phyloP scores from a whole-genome alignment of 1,284 basidiomycete genomes.

The Cutaneotrichosporon cutaneum region DNA sequence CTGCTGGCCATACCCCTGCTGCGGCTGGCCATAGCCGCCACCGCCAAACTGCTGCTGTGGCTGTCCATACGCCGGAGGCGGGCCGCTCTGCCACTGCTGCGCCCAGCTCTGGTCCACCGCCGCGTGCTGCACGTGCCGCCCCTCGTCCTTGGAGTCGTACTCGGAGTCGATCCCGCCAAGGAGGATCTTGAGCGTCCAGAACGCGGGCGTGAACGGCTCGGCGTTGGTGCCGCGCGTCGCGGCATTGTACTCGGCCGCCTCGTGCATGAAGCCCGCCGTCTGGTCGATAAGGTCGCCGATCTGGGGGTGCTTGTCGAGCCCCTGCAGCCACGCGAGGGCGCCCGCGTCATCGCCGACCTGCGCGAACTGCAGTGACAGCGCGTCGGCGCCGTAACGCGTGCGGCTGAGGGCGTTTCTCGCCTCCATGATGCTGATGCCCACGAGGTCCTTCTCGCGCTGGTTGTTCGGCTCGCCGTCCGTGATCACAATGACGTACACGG shows the following conservation, averaged over 20 bases:
- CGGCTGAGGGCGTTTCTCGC: conserved; percentile 34
- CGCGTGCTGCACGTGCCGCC: background rate
- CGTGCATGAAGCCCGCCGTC: conserved; percentile 23
- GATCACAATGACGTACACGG: conserved; percentile 44
- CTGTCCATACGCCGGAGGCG: background rate
- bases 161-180: conserved; percentile 14
- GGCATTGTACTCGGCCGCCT: conserved; percentile 16
- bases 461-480: conserved; percentile 48
- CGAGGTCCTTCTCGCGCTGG: conserved; percentile 10
- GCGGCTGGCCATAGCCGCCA: background rate
- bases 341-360: conserved; percentile 20
- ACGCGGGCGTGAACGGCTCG: background rate
- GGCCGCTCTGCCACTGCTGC: conserved; percentile 1
- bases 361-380: conserved; percentile 16
- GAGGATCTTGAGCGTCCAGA: conserved; percentile 18
- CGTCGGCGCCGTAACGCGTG: conserved; percentile 30
- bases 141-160: conserved; percentile 7
- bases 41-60: background rate
- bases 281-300: conserved; percentile 19
- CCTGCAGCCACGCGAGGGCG: conserved; percentile 14
- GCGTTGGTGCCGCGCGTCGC: conserved; percentile 7
- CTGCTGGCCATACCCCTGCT: background rate
- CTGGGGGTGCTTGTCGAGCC: conserved; percentile 15
- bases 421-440: conserved; percentile 35
- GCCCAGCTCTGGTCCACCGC: conserved; percentile 3